A percentile compares a stretch with the other conserved stretches of the same genome.
phyloP scores from a whole-genome alignment of 768 basidiomycete genomes.

The Auricularia sp. region DNA sequence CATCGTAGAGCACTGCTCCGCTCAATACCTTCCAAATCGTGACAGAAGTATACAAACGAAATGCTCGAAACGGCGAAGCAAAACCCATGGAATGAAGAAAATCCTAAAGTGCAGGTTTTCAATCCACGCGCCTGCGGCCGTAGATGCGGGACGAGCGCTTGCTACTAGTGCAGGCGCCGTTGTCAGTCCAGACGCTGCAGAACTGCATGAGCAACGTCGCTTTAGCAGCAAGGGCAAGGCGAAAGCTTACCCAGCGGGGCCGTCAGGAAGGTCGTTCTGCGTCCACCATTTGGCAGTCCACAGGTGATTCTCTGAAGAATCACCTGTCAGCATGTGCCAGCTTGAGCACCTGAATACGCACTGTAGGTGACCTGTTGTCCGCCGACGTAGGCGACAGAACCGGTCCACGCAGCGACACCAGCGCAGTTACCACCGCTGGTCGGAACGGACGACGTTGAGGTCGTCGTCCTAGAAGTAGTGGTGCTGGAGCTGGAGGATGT shows the following conservation, averaged over 20 bases:
- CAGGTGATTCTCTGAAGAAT: conserved; percentile 17
- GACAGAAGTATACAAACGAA: no score
- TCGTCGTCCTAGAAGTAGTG: conserved; percentile 8
- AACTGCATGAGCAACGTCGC: not conserved
- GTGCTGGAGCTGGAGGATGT: conserved; percentile 11
- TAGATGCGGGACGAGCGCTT: conserved; percentile 8
- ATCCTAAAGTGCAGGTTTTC: no score
- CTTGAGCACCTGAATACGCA: not conserved
- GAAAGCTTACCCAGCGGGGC: conserved; percentile 13
- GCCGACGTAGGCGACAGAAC: conserved; percentile 37
- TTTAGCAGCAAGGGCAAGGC: conserved; percentile 3
- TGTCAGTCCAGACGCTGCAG: conserved; percentile 43
- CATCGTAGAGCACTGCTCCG: no score
- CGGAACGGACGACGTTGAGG: conserved; percentile 8
- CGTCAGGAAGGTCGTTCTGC: conserved; percentile 41
- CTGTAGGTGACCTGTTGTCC: conserved; percentile 42
- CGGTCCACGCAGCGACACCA: conserved; percentile 44
- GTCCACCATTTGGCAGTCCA: conserved; percentile 58
- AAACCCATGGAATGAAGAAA: no score
- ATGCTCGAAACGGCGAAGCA: no score
- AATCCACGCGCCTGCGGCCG: not conserved
- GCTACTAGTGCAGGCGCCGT: conserved; percentile 37
- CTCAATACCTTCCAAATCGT: no score
- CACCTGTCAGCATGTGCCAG: conserved; percentile 3
- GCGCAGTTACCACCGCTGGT: conserved; percentile 30